phyloP scores from a whole-genome alignment of 495 filamentous ascomycete genomes.

The Talaromyces borbonicus region DNA sequence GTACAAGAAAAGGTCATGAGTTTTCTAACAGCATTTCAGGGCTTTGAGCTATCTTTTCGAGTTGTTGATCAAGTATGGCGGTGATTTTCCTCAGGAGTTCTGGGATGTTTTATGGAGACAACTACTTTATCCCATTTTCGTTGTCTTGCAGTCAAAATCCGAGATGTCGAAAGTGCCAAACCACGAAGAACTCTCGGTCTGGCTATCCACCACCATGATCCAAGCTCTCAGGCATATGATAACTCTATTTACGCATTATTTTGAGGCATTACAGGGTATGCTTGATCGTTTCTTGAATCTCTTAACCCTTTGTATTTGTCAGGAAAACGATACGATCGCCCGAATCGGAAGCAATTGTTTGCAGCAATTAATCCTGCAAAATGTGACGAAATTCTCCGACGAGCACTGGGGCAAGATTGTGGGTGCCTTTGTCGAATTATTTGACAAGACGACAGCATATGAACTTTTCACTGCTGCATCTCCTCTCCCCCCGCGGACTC shows the following conservation, averaged over 20 bases:
- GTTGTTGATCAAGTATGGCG: conserved; percentile 77
- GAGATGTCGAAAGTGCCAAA: conserved; percentile 91
- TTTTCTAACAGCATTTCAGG: conserved; percentile 29
- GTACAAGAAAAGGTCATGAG: neutral
- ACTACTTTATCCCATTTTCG: conserved; percentile 94
- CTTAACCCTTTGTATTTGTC: conserved; percentile 89
- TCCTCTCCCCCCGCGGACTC: conserved; percentile 32
- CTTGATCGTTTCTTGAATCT: conserved; percentile 89
- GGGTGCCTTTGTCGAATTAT: conserved; percentile 87
- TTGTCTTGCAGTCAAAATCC: conserved; percentile 89
- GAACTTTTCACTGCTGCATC: conserved; percentile 85
- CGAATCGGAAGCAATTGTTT: conserved; percentile 96
- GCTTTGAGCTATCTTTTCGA: conserved; percentile 96
- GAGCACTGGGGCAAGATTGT: conserved; percentile 93
- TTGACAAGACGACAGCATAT: conserved; percentile 86
- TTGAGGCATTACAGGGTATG: conserved; percentile 92
- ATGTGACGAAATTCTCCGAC: conserved; percentile 78
- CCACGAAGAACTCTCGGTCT: conserved; percentile 95
- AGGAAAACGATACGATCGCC: conserved; percentile 98
- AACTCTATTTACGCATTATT: conserved; percentile 95
- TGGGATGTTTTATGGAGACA: conserved; percentile 99
- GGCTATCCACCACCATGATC: conserved; percentile 99
- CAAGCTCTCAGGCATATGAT: conserved; percentile 98
- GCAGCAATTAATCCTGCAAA: conserved; percentile 91
- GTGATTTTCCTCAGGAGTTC: conserved; percentile 85